Evolutionary conservation across 78 protist species (phyloP).

Genomic region (Cyanophora paradoxa): DNA sequence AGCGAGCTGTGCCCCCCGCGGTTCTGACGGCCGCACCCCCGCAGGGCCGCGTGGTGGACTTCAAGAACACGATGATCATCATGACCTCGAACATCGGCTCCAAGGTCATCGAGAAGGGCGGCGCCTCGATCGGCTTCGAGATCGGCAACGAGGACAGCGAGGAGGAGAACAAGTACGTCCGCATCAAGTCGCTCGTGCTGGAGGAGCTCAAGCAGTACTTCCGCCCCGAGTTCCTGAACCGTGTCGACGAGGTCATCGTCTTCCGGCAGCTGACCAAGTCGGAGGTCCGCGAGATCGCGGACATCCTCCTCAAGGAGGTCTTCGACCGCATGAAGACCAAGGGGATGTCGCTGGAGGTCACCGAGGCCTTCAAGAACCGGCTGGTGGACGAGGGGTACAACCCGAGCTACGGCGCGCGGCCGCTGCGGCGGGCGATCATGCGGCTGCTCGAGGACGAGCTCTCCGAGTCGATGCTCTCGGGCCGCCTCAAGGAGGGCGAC

Average conservation of each 20-base stretch:
- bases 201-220: slow-evolving; percentile 37
- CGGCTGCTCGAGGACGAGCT: slow-evolving; percentile 30
- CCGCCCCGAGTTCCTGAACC: slow-evolving; percentile 93
- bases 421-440: slow-evolving; percentile 43
- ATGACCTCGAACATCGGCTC: slow-evolving; percentile 87
- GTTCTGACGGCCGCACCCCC: no score
- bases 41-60: slow-evolving; percentile 90
- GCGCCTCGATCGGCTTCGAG: no score
- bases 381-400: slow-evolving; percentile 34
- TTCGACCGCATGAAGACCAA: background rate
- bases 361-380: background rate
- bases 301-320: background rate
- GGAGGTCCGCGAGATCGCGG: slow-evolving; percentile 1
- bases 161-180: no score
- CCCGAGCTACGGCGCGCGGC: slow-evolving; percentile 71
- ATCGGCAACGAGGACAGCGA: no score
- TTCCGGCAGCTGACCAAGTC: slow-evolving; percentile 16
- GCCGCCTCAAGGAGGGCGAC: slow-evolving; percentile 26
- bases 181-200: no score
- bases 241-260: slow-evolving; percentile 80
- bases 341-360: slow-evolving; percentile 9
- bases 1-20: no score
- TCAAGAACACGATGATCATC: slow-evolving; percentile 78
- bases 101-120: background rate
- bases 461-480: slow-evolving; percentile 16